Conservation (phyloP, 768 basidiomycete species). For the Suillus lakei region DNA sequence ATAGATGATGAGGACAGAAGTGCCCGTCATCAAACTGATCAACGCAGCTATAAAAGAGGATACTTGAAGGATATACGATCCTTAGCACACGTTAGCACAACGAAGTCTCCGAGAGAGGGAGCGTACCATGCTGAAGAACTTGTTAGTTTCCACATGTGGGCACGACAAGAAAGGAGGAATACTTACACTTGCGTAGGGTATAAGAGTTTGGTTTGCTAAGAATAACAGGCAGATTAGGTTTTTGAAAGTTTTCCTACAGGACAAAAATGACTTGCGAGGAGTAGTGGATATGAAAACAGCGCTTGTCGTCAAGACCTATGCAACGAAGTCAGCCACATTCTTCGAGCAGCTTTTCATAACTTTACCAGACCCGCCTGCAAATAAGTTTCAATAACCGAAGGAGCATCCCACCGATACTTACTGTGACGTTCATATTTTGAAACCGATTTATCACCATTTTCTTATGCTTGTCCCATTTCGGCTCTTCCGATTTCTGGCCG, state of each 20-base stretch:
- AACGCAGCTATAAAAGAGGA: neutral
- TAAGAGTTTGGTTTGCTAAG: neutral
- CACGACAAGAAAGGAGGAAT: neutral
- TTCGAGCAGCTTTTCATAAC: neutral
- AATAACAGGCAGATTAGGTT: too few species aligned
- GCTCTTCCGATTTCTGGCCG: neutral
- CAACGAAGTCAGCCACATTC: neutral
- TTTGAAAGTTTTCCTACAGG: neutral
- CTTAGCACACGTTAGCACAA: neutral
- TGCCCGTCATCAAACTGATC: neutral
- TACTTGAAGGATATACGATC: neutral
- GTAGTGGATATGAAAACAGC: neutral
- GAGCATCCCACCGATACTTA: neutral
- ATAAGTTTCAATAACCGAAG: neutral
- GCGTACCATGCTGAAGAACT: neutral
- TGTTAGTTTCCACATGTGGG: neutral
- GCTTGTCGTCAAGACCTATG: neutral
- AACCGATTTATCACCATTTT: neutral
- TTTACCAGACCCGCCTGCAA: neutral
- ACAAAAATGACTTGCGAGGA: neutral
- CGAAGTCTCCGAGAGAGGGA: neutral
- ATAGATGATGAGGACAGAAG: slow-evolving; percentile 2
- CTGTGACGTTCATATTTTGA: neutral
- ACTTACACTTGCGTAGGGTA: neutral
- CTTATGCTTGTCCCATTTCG: neutral